Percentiles rank a stretch among this genome's conserved stretches.
These are phyloP conservation scores for Herpotrichia juniperi DNA, from an alignment of 2,329 filamentous ascomycete species.

Conservation along the genomic window DNA sequence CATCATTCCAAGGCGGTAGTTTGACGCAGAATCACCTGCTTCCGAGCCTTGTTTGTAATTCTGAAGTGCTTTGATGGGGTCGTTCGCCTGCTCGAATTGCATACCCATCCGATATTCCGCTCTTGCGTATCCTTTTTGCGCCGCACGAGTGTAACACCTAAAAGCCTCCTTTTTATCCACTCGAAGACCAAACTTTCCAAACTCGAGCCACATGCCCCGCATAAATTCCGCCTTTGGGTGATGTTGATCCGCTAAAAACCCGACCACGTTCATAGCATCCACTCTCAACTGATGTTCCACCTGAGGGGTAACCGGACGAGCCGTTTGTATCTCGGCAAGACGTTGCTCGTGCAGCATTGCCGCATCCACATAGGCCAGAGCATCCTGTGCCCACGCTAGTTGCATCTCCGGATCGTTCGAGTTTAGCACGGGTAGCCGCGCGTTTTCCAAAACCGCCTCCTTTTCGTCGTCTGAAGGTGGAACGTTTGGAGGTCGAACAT, in stretches of 20 bases:
- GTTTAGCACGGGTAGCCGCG: slow-evolving; percentile 81
- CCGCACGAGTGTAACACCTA: slow-evolving; percentile 81
- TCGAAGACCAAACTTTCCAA: slow-evolving; percentile 91
- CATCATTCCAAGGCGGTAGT: slow-evolving; percentile 94
- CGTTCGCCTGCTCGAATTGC: slow-evolving; percentile 95
- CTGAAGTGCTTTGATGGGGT: slow-evolving; percentile 85
- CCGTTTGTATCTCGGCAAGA: slow-evolving; percentile 62
- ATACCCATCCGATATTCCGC: slow-evolving; percentile 98
- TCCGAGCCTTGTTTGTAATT: slow-evolving; percentile 86
- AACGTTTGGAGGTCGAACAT: slow-evolving; percentile 80
- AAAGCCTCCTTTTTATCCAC: slow-evolving; percentile 96
- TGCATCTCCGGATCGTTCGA: slow-evolving; percentile 97
- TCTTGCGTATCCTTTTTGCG: slow-evolving; percentile 82
- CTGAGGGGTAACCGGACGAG: slow-evolving; percentile 78
- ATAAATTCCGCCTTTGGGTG: slow-evolving; percentile 96
- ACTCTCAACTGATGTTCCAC: slow-evolving; percentile 86
- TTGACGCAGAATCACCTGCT: slow-evolving; percentile 84
- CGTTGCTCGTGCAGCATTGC: slow-evolving; percentile 77
- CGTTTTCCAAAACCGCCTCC: slow-evolving; percentile 85
- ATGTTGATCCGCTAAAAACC: slow-evolving; percentile 85
- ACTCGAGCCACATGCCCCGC: slow-evolving; percentile 95
- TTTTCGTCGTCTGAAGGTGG: slow-evolving; percentile 94
- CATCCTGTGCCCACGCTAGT: slow-evolving; percentile 94
- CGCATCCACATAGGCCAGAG: slow-evolving; percentile 86
- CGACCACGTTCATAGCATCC: slow-evolving; percentile 91